These are phyloP conservation scores for Cucumis melo DNA, from an alignment of 306 rosid species.

Conservation along the genomic window DNA sequence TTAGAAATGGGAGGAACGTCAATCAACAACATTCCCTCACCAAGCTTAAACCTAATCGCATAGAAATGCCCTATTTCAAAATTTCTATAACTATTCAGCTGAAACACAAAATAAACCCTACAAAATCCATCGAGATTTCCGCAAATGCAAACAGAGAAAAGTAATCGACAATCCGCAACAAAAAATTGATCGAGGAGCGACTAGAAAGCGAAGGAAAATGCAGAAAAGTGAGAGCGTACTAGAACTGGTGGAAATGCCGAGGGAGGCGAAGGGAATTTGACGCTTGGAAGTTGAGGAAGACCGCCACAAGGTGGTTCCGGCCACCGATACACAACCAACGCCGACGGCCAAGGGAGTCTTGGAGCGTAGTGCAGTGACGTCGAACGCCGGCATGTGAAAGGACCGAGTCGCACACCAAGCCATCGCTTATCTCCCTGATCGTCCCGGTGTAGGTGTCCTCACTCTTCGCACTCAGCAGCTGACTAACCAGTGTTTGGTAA, in stretches of 20 bases:
- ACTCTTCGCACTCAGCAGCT: background rate
- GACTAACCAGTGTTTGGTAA: background rate
- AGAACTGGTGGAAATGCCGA: conserved; percentile 43
- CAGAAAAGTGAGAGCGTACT: conserved; percentile 18
- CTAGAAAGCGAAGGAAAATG: background rate
- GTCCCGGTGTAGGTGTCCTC: background rate
- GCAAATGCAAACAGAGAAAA: background rate
- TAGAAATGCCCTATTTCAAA: background rate
- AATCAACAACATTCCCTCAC: background rate
- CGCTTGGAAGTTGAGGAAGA: conserved; percentile 34
- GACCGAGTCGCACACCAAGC: conserved; percentile 58
- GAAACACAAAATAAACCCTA: background rate
- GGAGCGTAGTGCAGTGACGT: conserved; percentile 18
- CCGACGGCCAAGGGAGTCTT: conserved; percentile 40
- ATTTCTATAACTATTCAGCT: background rate
- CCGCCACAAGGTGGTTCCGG: conserved; percentile 43
- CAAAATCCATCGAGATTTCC: background rate
- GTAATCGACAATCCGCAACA: background rate
- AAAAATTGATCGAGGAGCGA: background rate
- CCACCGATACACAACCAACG: conserved; percentile 43
- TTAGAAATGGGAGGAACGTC: background rate
- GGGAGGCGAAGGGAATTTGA: conserved; percentile 48
- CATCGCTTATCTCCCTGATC: conserved; percentile 23
- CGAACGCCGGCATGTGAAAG: conserved; percentile 41
- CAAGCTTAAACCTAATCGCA: background rate